Evolutionary conservation across 1,139 yeast genomes (phyloP), one percentile per base, ranked within the genome.

Genomic region (Schizosaccharomyces versatilis): DNA sequence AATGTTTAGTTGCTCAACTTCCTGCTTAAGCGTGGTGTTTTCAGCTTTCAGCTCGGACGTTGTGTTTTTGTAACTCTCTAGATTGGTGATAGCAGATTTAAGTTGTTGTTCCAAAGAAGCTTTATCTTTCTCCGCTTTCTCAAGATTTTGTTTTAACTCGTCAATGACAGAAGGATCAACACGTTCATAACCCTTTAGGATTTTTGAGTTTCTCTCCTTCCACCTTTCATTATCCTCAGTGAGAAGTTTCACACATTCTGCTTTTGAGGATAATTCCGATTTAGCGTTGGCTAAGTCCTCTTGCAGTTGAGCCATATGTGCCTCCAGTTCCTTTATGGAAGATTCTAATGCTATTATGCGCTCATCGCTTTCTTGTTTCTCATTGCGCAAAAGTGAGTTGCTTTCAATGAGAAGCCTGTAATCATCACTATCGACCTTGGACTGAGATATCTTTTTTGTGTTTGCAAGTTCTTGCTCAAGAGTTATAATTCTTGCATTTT

Each of bases 381-480:
- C 88, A 52, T 72, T 70, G 58, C 94, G 74, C 58, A 85, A 71
- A 7, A 81, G 74, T 14, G 73, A 69, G 62, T 84, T 84, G 62
- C 86, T 81, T 63, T 85, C 94, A 57, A 84, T 76, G 58, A 84
- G 69, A 44, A 83, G 71, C 60, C 78, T 81, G 63, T 85, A 67
- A 59, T 82, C 88, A 14, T 44, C 38, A 44, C 36, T 17, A 8
- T 36, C 49, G 32, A 70, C 66, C 1, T 72, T 64, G 7, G 41
- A 47, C 6, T 71, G 69, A 38, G 53, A 38, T 7, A 75, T 63
- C 54, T 73, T 70, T 5, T 69, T 61, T 38, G 70, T 68, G 38
- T 69, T 72, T 56, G 72, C 74, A 42, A 68, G 66, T 54, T 63
- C 66, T 53, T 60, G 55, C 10, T 56, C 62, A 7, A 69, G 59